A percentile compares a stretch with the other conserved stretches of the same genome.
Evolutionary conservation across 1,284 basidiomycete species (phyloP).

Genomic region (Trichosporon sp.): DNA sequence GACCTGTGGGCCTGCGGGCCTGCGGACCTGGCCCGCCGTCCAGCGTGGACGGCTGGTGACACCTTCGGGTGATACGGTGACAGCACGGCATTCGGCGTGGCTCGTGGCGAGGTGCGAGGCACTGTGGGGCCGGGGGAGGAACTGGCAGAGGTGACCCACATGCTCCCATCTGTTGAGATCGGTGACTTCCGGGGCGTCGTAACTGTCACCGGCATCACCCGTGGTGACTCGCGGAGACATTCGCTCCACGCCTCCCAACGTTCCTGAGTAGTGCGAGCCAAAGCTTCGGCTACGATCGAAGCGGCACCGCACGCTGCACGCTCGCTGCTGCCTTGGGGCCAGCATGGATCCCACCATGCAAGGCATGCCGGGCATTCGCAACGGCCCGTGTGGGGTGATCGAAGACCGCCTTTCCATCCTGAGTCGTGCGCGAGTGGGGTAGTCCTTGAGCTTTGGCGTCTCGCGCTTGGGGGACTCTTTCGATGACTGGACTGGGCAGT

Average conservation of each 20-base stretch:
- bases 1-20: no score
- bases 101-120: background rate
- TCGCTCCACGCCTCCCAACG: background rate
- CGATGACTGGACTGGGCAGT: background rate
- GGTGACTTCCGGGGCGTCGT: slow-evolving; percentile 3
- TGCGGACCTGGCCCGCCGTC: background rate
- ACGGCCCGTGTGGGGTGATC: background rate
- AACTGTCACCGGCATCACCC: slow-evolving; percentile 3
- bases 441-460: background rate
- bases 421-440: background rate
- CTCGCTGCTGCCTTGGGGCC: background rate
- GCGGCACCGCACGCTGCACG: background rate
- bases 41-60: background rate
- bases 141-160: background rate
- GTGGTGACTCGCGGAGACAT: slow-evolving; percentile 3
- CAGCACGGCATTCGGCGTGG: background rate
- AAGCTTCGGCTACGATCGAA: background rate
- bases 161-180: background rate
- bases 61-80: background rate
- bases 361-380: background rate
- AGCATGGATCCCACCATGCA: background rate
- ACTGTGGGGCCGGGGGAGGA: background rate
- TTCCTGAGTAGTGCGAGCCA: background rate
- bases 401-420: background rate
- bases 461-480: background rate